Evolutionary conservation across 495 filamentous ascomycete genomes (phyloP).

Genomic region (Saxophila tyrrhenica): DNA sequence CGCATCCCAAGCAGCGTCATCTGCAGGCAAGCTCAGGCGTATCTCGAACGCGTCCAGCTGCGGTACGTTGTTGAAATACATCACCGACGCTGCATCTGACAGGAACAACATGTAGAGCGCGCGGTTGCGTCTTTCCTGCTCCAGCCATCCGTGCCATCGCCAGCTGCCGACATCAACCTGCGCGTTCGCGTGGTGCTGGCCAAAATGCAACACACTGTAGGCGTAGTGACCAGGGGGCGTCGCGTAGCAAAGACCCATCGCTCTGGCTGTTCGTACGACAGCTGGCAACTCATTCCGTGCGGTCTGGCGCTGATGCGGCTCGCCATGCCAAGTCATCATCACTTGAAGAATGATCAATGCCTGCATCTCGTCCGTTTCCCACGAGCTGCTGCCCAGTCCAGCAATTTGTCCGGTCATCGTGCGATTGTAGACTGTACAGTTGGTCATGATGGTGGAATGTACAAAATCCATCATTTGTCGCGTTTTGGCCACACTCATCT

Average conservation of each 20-base stretch:
- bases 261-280: constrained; percentile 41
- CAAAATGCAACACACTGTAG: constrained; percentile 33
- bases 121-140: constrained; percentile 54
- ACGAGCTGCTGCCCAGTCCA: constrained; percentile 18
- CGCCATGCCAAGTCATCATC: constrained; percentile 55
- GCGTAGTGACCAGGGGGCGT: constrained; percentile 21
- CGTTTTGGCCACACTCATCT: constrained; percentile 39
- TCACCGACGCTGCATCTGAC: constrained; percentile 44
- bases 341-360: constrained; percentile 44
- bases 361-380: constrained; percentile 49
- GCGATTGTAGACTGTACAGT: constrained; percentile 30
- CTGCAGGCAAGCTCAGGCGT: constrained; percentile 48
- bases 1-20: constrained; percentile 59
- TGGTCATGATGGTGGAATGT: constrained; percentile 29
- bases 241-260: constrained; percentile 39
- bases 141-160: constrained; percentile 51
- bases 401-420: constrained; percentile 26
- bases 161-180: constrained; percentile 34
- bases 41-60: constrained; percentile 47
- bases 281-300: constrained; percentile 42
- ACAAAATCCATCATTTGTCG: constrained; percentile 49
- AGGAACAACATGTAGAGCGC: constrained; percentile 50
- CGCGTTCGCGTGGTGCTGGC: constrained; percentile 5
- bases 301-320: constrained; percentile 42
- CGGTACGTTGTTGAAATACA: constrained; percentile 52